These are phyloP conservation scores for Zangia roseola DNA, from an alignment of 768 basidiomycete species.

Conservation along the genomic window DNA sequence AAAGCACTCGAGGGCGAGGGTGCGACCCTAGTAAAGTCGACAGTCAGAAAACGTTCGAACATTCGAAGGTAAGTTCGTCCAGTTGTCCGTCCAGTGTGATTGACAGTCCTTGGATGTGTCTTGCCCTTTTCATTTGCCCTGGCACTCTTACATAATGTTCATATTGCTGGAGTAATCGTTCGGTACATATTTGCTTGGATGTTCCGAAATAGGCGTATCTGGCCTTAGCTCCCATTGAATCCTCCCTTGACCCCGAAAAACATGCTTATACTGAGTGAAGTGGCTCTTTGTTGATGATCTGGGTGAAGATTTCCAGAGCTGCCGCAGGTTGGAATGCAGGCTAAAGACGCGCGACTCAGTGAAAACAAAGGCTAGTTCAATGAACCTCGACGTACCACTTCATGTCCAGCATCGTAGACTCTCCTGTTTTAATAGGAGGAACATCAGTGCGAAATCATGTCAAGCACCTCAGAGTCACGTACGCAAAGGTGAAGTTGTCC, in stretches of 20 bases:
- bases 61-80: no score
- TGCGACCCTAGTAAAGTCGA: no score
- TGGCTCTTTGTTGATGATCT: conserved; percentile 36
- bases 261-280: conserved; percentile 47
- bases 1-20: no score
- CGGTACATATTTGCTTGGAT: conserved; percentile 68
- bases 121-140: no score
- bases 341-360: conserved; percentile 29
- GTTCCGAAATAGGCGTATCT: conserved; percentile 35
- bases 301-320: neutral
- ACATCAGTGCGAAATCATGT: neutral
- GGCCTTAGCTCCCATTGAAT: conserved; percentile 15
- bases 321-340: conserved; percentile 34
- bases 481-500: conserved; percentile 69
- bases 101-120: no score
- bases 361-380: neutral
- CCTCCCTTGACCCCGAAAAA: no score
- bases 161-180: conserved; percentile 63
- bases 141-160: no score
- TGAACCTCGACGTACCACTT: conserved; percentile 46
- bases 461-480: conserved; percentile 22
- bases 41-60: no score
- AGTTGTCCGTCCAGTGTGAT: no score
- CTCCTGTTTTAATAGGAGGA: conserved; percentile 38
- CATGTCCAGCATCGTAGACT: conserved; percentile 58